Base-by-base conservation (phyloP, 2,329 filamentous ascomycete species). In the Nemania serpens region DNA sequence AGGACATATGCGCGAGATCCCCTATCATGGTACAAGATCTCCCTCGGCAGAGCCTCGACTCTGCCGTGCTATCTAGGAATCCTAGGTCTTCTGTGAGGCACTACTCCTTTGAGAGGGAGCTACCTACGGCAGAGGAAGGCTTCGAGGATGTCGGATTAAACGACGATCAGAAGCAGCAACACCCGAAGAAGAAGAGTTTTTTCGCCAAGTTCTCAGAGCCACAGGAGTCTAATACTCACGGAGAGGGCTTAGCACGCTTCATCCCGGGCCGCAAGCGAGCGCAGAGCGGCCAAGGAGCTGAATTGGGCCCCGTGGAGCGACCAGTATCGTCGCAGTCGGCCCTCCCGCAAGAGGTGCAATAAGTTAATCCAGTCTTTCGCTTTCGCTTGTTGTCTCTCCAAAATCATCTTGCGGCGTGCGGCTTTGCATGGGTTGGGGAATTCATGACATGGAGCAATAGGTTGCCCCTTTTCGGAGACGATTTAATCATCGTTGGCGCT, bases 91-190 rank as follows among this genome's bases (percentile, higher is more conserved):
- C 86, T 7, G 75, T 88, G 55, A 80, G 82, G 59, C 80, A 84
- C 63, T 82, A 80, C 58, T 81, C 81, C 52, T 84, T 88, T 67
- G 83, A 85, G 57, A 79, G 79, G 70, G 82, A 87, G 56, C 81
- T 83, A 29, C 82, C 86, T n/a, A 90, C 88, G 33, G 83, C 86
- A 43, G 91, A 95, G 69, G 91, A 96, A 70, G 81, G 81, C 13
- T 97, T 98, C 69, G 94, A 97, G 74, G 94, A 98, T 54, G 91
- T 98, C 9, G 92, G 92, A 3, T 79, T 98, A 47, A 86, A 88
- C 60, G 93, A 97, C 66, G 91, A 95, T 39, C 79, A 83, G 50
- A 88, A 87, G 69, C 84, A 75, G 36, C 70, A 75, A 47, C 68
- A 70, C 9, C 78, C 83, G 15, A 93, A 91, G 80, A 93, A 91